Base-by-base conservation (phyloP, 1,139 yeast species). In the Taphrina wiesneri region DNA sequence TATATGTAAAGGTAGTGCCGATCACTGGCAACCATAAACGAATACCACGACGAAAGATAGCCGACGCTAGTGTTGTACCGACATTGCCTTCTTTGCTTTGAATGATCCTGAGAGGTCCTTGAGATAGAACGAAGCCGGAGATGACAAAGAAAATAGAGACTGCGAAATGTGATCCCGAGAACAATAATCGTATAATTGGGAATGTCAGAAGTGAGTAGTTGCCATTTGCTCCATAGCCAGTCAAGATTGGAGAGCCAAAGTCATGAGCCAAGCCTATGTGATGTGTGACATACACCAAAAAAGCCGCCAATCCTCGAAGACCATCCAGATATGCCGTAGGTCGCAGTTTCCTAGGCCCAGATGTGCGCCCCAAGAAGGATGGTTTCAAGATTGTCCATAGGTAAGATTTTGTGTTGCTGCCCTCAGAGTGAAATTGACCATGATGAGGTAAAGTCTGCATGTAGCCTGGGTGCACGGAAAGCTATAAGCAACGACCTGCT, bases 121-220 rank as follows among this genome's bases (percentile, higher is more conserved):
- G 63, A 17, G 54, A 17, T 28, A 57, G 45, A 7, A 57, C 63
- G 28, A 30, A 45, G n/a, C 63, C 63, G 11, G 63, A 57, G n/a
- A 57, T 57, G 54, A 57, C 63, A 30, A 57, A 57, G 54, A 57
- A 57, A 1, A 57, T 21, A 3, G 63, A 28, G 21, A 57, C 63
- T 4, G 63, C 63, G 30, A 57, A 57, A n/a, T 57, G 63, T 15
- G 54, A 47, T 15, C 63, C 63, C 13, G 52, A n/a, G 32, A 57
- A 57, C 19, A 57, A 21, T 11, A 57, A 23, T n/a, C 63, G 11
- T 4, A 57, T 13, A 15, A 57, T 17, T 11, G 63, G 63, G 32
- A 46, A 17, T 21, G 54, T 45, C 15, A 34, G 19, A 9, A 57
- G 52, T 3, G 51, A 57, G 23, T 49, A 49, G 19, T 45, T 28